Conservation (phyloP, 2,329 filamentous ascomycete species). For the Zasmidium citrigriseum region DNA sequence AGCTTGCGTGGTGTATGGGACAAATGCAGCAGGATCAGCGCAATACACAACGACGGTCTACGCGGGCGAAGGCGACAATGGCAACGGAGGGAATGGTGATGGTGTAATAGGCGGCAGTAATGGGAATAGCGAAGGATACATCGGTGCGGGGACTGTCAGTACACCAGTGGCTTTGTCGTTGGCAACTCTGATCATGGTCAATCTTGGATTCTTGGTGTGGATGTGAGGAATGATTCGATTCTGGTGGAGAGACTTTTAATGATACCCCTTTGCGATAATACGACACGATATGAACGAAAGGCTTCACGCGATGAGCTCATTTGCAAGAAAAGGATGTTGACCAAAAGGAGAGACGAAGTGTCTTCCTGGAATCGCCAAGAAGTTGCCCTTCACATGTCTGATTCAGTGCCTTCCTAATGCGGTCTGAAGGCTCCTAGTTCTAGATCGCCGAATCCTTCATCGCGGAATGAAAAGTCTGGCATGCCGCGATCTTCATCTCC, state of each 20-base stretch:
- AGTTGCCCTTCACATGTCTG: too few species aligned
- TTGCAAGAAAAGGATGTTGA: too few species aligned
- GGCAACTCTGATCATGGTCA: neutral
- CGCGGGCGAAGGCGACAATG: neutral
- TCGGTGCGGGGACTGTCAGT: conserved; percentile 7
- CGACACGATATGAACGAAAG: neutral
- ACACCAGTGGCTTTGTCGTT: neutral
- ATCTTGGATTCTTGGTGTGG: neutral
- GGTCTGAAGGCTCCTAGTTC: too few species aligned
- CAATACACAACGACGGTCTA: conserved; percentile 3
- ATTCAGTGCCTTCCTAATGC: too few species aligned
- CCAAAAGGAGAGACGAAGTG: too few species aligned
- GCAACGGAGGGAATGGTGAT: conserved; percentile 8
- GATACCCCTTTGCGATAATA: neutral
- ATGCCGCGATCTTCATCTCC: too few species aligned
- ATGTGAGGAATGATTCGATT: neutral
- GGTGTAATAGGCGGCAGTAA: conserved; percentile 17
- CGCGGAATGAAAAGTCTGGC: too few species aligned
- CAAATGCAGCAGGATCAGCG: conserved; percentile 1
- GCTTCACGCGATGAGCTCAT: too few species aligned
- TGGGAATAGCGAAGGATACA: conserved; percentile 14
- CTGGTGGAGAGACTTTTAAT: neutral
- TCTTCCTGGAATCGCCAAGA: too few species aligned
- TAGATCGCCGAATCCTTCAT: too few species aligned
- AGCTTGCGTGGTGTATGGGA: conserved; percentile 23